A percentile compares a stretch with the other conserved stretches of the same genome.
These are phyloP conservation scores for Massospora cicadina DNA, from an alignment of 371 early-diverging fungal species.

Conservation along the genomic window DNA sequence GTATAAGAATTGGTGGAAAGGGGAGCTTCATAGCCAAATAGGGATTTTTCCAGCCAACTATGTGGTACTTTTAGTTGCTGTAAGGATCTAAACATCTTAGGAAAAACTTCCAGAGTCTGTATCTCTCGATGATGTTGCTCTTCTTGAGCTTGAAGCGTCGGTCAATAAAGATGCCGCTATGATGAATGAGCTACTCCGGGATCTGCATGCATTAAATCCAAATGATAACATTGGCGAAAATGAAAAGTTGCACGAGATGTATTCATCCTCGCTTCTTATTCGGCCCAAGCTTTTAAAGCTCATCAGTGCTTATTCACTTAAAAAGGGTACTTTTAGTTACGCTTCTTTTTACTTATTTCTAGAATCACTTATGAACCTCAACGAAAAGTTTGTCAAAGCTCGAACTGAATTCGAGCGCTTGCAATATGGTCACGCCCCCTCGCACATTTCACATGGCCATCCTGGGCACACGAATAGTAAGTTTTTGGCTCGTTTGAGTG, in stretches of 20 bases:
- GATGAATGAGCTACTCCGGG: conserved; percentile 54
- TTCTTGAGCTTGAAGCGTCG: conserved; percentile 45
- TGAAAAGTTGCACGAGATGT: conserved; percentile 61
- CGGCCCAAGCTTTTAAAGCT: conserved; percentile 61
- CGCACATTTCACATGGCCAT: neutral
- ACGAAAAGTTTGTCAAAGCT: conserved; percentile 9
- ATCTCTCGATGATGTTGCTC: conserved; percentile 30
- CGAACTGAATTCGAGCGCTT: conserved; percentile 3
- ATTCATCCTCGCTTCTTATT: conserved; percentile 44
- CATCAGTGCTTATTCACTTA: conserved; percentile 53
- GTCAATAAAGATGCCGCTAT: conserved; percentile 53
- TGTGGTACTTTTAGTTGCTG: conserved; percentile 28
- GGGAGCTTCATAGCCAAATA: conserved; percentile 42
- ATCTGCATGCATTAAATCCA: conserved; percentile 60
- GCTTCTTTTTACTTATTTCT: neutral
- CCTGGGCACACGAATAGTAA: neutral
- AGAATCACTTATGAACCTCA: conserved; percentile 8
- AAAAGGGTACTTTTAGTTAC: conserved; percentile 36
- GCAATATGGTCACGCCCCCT: neutral
- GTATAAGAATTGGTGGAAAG: conserved; percentile 86
- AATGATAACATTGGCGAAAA: conserved; percentile 75
- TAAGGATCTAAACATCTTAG: conserved; percentile 11
- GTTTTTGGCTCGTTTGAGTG: neutral
- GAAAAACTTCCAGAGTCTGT: conserved; percentile 37
- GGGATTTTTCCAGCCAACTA: conserved; percentile 84